Percentiles rank a stretch among this genome's conserved stretches.
These are phyloP conservation scores for Aspergillus sergii DNA, from an alignment of 2,329 filamentous ascomycete genomes.

Conservation along the genomic window DNA sequence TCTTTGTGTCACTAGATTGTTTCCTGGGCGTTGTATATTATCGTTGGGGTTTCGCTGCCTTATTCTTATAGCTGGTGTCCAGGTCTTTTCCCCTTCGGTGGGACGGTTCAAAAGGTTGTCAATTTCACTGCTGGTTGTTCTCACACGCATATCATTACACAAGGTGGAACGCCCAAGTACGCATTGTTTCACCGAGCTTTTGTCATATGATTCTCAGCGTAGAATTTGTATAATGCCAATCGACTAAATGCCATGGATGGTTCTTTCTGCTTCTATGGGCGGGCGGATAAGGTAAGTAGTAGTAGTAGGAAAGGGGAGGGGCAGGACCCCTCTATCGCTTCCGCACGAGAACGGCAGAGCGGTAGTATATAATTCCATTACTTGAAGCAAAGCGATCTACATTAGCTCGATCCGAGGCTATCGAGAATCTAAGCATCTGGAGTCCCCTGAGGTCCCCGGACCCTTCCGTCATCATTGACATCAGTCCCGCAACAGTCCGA, in stretches of 20 bases:
- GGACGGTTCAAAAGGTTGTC: slow-evolving; percentile 8
- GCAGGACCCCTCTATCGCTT: not conserved
- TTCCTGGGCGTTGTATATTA: slow-evolving; percentile 21
- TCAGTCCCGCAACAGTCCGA: slow-evolving; percentile 48
- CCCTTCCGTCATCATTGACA: slow-evolving; percentile 40
- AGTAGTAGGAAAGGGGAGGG: not conserved
- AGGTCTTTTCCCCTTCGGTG: slow-evolving; percentile 14
- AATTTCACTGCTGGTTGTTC: not conserved
- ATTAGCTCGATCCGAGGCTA: slow-evolving; percentile 25
- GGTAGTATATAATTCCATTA: slow-evolving; percentile 22
- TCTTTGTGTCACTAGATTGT: slow-evolving; percentile 5
- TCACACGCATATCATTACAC: not conserved
- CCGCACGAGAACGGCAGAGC: slow-evolving; percentile 13
- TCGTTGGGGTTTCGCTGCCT: slow-evolving; percentile 10
- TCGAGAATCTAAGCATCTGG: slow-evolving; percentile 21
- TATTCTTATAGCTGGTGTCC: slow-evolving; percentile 17
- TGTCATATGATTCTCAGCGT: not conserved
- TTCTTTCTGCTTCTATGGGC: not conserved
- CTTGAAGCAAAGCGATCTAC: slow-evolving; percentile 5
- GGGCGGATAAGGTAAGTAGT: not conserved
- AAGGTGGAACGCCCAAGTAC: not conserved
- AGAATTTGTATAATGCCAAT: not conserved
- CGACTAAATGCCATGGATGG: not conserved
- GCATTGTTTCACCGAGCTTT: not conserved
- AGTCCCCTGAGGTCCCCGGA: slow-evolving; percentile 28